Base-by-base conservation (phyloP, 805 yeast species). In the Cyberlindnera americana region DNA sequence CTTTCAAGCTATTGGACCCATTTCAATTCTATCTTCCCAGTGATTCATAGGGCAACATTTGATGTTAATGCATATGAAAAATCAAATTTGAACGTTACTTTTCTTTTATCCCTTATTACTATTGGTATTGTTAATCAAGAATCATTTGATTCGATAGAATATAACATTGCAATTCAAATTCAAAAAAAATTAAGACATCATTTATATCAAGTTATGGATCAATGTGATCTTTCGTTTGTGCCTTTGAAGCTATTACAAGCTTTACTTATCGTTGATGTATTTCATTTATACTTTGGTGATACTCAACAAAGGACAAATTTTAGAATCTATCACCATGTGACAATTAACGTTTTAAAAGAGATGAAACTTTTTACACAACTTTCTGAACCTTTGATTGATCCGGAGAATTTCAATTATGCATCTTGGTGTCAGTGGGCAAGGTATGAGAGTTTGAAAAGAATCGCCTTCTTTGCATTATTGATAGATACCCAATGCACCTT, bases 391-490 rank as follows among this genome's bases (percentile, higher is more conserved):
- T 38, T 16, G 16, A 31, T 33, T 17, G 33, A 33, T 22, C 15
- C 38, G 13, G 18, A 39, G 23, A 21, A 19, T 22, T 17, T 46
- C 44, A 32, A 46, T 19, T 40, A 33, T 16, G 34, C 33, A 4
- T 24, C 42, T 6, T 75, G 80, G 80, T 43, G 51, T 8, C 61
- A 65, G 16, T 75, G 80, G 80, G 59, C 67, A 3, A 41, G 57
- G 18, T 67, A 65, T 46, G 80, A 75, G 46, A 56, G 68, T 23
- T 50, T 64, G 40, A 75, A 73, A 47, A 51, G 76, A 39, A 47
- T 65, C 4, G 66, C 68, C 0, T 69, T 61, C 35, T 66, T 70
- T 41, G 67, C 63, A n/a, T 67, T 65, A 40, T 50, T 69, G 1
- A 49, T 64, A 29, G 76, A 71, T 42, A 52, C 71, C 4, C 73